Percentiles rank a stretch among this genome's conserved stretches.
These are phyloP conservation scores for Gaultheria prostrata DNA, from an alignment of 148 eudicot species.

Conservation along the genomic window DNA sequence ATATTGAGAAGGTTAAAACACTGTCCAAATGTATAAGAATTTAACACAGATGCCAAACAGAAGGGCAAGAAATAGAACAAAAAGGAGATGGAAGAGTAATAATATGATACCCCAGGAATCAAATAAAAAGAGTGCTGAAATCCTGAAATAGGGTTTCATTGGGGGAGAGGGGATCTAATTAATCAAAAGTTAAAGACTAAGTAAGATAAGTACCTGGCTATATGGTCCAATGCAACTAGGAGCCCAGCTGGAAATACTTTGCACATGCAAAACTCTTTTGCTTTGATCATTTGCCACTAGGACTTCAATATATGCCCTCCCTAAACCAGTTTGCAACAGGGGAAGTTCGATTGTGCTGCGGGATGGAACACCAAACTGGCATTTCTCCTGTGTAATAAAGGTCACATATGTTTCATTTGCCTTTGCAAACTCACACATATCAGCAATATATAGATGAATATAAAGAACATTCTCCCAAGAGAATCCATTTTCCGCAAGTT, in stretches of 20 bases:
- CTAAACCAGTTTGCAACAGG: constrained; percentile 63
- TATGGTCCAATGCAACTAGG: constrained; percentile 98
- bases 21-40: background rate
- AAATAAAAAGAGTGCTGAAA: background rate
- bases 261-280: constrained; percentile 94
- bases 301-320: constrained; percentile 78
- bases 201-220: constrained; percentile 67
- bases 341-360: constrained; percentile 94
- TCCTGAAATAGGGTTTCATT: background rate
- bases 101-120: background rate
- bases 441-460: constrained; percentile 76
- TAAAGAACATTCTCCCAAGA: constrained; percentile 85
- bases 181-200: constrained; percentile 2
- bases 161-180: background rate
- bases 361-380: constrained; percentile 92
- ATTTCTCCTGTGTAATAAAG: constrained; percentile 86
- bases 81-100: background rate
- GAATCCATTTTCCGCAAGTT: constrained; percentile 49
- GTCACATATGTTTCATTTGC: constrained; percentile 89
- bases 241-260: constrained; percentile 96
- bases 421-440: constrained; percentile 70
- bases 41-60: background rate
- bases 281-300: constrained; percentile 65
- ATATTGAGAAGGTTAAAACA: background rate
- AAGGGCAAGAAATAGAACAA: background rate